A percentile compares a stretch with the other conserved stretches of the same genome.
Evolutionary conservation across 495 filamentous ascomycete genomes (phyloP).

Genomic region (Acidomyces sp.): DNA sequence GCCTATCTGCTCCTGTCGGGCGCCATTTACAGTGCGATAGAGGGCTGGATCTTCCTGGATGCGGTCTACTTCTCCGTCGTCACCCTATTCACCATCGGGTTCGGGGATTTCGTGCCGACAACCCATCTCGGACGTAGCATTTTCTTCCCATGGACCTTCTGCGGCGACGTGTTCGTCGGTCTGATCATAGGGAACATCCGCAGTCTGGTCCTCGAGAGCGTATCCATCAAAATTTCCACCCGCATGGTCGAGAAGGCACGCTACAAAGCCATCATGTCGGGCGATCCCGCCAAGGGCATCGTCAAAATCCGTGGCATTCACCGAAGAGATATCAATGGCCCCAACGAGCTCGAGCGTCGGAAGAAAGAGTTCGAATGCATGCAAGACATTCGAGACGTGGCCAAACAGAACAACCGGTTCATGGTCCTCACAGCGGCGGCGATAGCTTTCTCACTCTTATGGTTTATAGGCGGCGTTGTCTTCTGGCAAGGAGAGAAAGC

Average conservation of each 20-base stretch:
- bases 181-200: slow-evolving; percentile 67
- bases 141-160: slow-evolving; percentile 63
- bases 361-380: slow-evolving; percentile 69
- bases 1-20: slow-evolving; percentile 62
- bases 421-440: slow-evolving; percentile 49
- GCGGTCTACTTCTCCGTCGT: slow-evolving; percentile 69
- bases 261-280: slow-evolving; percentile 36
- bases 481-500: slow-evolving; percentile 47
- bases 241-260: slow-evolving; percentile 59
- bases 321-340: slow-evolving; percentile 18
- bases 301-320: slow-evolving; percentile 37
- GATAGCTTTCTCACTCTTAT: slow-evolving; percentile 52
- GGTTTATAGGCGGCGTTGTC: slow-evolving; percentile 62
- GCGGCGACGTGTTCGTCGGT: slow-evolving; percentile 70
- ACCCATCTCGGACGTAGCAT: slow-evolving; percentile 53
- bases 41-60: slow-evolving; percentile 68
- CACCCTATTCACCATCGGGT: slow-evolving; percentile 71
- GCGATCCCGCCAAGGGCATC: slow-evolving; percentile 36
- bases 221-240: slow-evolving; percentile 51
- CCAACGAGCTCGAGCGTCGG: slow-evolving; percentile 37
- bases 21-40: slow-evolving; percentile 52
- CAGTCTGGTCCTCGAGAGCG: slow-evolving; percentile 60
- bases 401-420: slow-evolving; percentile 49
- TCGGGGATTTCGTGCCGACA: slow-evolving; percentile 48
- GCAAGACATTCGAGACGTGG: slow-evolving; percentile 45